phyloP scores from a whole-genome alignment of 2,329 filamentous ascomycete species.

The Knufia petricola region DNA sequence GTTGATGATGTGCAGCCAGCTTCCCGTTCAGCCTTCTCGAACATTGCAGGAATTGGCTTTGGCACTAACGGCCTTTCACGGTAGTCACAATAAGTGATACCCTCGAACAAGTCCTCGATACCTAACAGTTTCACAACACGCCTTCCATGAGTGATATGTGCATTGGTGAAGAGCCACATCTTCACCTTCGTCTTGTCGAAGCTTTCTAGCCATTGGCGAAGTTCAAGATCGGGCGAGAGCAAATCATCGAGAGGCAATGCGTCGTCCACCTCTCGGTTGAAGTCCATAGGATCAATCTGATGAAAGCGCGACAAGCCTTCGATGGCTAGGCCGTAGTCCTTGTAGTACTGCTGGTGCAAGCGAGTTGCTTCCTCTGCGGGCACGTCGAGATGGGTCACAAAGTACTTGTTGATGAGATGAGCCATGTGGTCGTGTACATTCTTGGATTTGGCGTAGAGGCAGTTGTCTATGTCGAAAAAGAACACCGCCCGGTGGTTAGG shows the following conservation, averaged over 20 bases:
- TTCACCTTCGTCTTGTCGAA: slow-evolving; percentile 77
- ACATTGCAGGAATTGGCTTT: slow-evolving; percentile 80
- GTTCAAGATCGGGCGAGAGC: slow-evolving; percentile 65
- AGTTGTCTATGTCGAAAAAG: slow-evolving; percentile 96
- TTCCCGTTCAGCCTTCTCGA: slow-evolving; percentile 76
- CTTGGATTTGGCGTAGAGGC: slow-evolving; percentile 78
- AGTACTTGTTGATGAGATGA: slow-evolving; percentile 62
- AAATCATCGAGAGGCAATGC: slow-evolving; percentile 78
- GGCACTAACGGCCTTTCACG: slow-evolving; percentile 62
- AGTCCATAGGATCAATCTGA: slow-evolving; percentile 87
- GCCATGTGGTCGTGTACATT: slow-evolving; percentile 86
- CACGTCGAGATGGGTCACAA: slow-evolving; percentile 61
- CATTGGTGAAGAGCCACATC: slow-evolving; percentile 93
- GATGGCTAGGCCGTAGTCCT: slow-evolving; percentile 91
- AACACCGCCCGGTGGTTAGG: slow-evolving; percentile 36
- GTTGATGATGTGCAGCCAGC: slow-evolving; percentile 58
- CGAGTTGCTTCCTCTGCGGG: slow-evolving; percentile 67
- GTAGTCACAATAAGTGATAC: slow-evolving; percentile 93
- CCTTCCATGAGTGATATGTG: slow-evolving; percentile 79
- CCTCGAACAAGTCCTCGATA: slow-evolving; percentile 84
- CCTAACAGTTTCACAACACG: slow-evolving; percentile 71
- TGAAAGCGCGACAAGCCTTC: slow-evolving; percentile 90
- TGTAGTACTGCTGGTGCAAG: slow-evolving; percentile 87
- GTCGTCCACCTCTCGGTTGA: slow-evolving; percentile 91
- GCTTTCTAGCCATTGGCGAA: slow-evolving; percentile 67